phyloP scores from a whole-genome alignment of 768 basidiomycete genomes.

The Psilocybe sp. region DNA sequence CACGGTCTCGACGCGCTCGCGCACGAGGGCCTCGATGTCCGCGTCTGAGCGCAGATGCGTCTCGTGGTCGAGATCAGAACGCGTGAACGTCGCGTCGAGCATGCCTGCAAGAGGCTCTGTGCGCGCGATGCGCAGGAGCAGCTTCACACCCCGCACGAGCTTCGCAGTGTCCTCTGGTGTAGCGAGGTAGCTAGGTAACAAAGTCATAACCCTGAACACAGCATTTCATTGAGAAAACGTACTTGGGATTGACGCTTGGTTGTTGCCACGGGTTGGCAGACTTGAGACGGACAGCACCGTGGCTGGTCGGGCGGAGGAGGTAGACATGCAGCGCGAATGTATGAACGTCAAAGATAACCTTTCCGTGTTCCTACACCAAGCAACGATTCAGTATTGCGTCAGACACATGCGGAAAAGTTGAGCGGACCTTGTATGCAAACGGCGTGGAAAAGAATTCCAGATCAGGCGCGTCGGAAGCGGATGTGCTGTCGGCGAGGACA shows the following conservation, averaged over 20 bases:
- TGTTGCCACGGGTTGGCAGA: constrained; percentile 34
- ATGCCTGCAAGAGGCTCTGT: constrained; percentile 30
- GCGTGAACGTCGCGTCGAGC: constrained; percentile 28
- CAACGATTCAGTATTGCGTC: neutral
- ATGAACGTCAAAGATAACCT: constrained; percentile 33
- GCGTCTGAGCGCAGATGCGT: constrained; percentile 32
- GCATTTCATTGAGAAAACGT: constrained; percentile 2
- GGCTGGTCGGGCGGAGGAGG: constrained; percentile 35
- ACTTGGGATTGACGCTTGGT: constrained; percentile 39
- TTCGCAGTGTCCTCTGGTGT: constrained; percentile 34
- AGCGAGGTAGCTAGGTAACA: constrained; percentile 30
- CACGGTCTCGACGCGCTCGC: constrained; percentile 39
- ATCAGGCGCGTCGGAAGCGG: constrained; percentile 38
- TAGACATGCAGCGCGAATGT: constrained; percentile 35
- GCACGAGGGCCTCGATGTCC: constrained; percentile 36
- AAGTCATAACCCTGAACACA: neutral
- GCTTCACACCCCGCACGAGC: constrained; percentile 34
- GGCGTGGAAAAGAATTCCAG: constrained; percentile 40
- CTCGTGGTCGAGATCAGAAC: constrained; percentile 33
- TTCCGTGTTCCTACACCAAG: constrained; percentile 30
- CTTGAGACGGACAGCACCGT: constrained; percentile 32
- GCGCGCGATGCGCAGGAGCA: constrained; percentile 32
- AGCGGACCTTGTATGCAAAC: constrained; percentile 33
- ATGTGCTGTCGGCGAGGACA: constrained; percentile 41
- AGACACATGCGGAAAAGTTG: neutral